phyloP scores from a whole-genome alignment of 371 early-diverging fungal genomes.

The Entomophthora muscae region DNA sequence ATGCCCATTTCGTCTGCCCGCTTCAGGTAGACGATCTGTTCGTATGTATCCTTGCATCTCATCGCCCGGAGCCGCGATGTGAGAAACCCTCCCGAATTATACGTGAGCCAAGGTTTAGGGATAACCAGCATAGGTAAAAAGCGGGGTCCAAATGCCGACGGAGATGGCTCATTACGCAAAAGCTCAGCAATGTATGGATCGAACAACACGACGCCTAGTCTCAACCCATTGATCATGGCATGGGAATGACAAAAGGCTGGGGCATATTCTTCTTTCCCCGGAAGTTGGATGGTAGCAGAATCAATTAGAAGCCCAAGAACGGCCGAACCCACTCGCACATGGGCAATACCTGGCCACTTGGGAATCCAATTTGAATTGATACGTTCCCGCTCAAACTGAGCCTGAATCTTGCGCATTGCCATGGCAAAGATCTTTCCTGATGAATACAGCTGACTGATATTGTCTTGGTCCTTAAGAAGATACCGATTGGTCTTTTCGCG shows the following conservation, averaged over 20 bases:
- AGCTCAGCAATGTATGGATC: conserved; percentile 51
- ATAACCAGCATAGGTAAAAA: conserved; percentile 87
- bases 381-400: conserved; percentile 28
- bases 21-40: conserved; percentile 58
- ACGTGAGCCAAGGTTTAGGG: conserved; percentile 87
- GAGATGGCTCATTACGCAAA: conserved; percentile 39
- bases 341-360: conserved; percentile 38
- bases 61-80: conserved; percentile 24
- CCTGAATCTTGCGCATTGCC: conserved; percentile 49
- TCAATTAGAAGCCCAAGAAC: conserved; percentile 28
- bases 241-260: conserved; percentile 74
- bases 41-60: conserved; percentile 53
- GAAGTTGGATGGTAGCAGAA: background rate
- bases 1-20: conserved; percentile 63
- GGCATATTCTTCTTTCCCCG: conserved; percentile 27
- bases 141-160: conserved; percentile 49
- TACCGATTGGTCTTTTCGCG: conserved; percentile 39
- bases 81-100: conserved; percentile 81
- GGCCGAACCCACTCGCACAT: conserved; percentile 52
- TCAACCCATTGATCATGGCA: conserved; percentile 36
- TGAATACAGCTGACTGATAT: conserved; percentile 36
- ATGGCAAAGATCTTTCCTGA: conserved; percentile 60
- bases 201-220: conserved; percentile 52
- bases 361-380: conserved; percentile 33
- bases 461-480: conserved; percentile 17